Percentiles rank a stretch among this genome's conserved stretches.
Conservation (phyloP, 257 asterid species). For the Capsicum rhomboideum region DNA sequence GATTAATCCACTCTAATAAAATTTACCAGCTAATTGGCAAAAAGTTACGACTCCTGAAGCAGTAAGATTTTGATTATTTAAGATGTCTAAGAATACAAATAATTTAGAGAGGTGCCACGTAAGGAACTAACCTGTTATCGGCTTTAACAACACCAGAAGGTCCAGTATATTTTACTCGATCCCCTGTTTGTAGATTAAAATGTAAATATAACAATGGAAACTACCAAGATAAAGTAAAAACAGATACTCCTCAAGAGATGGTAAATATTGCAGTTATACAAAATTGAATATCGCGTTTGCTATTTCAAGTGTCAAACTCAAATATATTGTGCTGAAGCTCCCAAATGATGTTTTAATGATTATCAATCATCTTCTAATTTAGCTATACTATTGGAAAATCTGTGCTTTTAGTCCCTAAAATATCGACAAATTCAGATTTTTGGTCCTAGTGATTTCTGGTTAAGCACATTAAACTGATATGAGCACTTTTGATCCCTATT, state of each 20-base stretch:
- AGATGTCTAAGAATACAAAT: not conserved
- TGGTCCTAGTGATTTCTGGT: not conserved
- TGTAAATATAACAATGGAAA: not conserved
- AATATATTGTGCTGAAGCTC: not conserved
- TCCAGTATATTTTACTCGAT: slow-evolving; percentile 87
- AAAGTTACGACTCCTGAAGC: not conserved
- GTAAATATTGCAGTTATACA: not conserved
- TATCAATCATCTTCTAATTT: not conserved
- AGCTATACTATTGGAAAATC: not conserved
- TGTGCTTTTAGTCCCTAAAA: not conserved
- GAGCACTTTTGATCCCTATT: not conserved
- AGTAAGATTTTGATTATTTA: not conserved
- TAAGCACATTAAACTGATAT: not conserved
- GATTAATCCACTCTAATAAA: not conserved
- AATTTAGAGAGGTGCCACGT: slow-evolving; percentile 4
- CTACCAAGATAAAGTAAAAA: not conserved
- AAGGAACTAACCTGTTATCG: slow-evolving; percentile 55
- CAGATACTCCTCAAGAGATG: not conserved
- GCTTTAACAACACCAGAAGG: slow-evolving; percentile 49
- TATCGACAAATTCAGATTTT: not conserved
- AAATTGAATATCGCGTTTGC: not conserved
- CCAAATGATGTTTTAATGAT: not conserved
- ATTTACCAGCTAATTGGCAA: not conserved
- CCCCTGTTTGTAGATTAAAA: slow-evolving; percentile 51
- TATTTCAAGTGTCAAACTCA: not conserved